These are phyloP conservation scores for Eimeria praecox DNA, from an alignment of 169 alveolate species.

Conservation along the genomic window DNA sequence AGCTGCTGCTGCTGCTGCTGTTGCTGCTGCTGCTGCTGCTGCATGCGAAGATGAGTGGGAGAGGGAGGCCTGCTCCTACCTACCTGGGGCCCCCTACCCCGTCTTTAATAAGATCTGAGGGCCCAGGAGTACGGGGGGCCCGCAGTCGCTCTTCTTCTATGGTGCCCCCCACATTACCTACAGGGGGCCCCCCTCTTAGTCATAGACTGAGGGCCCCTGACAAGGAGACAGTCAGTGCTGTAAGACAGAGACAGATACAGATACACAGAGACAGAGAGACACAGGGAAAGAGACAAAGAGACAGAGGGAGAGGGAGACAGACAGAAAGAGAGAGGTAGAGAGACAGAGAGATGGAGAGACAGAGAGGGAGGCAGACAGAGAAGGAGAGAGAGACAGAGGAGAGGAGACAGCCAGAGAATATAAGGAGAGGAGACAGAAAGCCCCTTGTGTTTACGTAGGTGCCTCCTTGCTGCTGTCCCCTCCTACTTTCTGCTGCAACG, in stretches of 20 bases:
- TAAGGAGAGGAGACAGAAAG: neutral
- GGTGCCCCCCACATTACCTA: constrained; percentile 7
- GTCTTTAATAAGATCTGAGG: too few species aligned
- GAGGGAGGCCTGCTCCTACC: neutral
- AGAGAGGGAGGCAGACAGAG: neutral
- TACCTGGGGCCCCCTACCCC: constrained; percentile 34
- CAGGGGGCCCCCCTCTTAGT: neutral
- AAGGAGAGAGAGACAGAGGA: too few species aligned
- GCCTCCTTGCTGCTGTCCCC: neutral
- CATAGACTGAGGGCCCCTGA: neutral
- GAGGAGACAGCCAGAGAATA: too few species aligned
- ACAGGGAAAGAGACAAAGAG: too few species aligned
- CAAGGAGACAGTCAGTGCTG: neutral
- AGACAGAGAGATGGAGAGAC: neutral
- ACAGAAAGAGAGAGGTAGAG: neutral
- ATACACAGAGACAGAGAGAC: too few species aligned
- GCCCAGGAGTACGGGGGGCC: neutral
- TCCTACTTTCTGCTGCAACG: neutral
- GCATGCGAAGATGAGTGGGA: neutral
- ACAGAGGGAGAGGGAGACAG: neutral
- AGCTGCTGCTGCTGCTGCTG: constrained; percentile 30
- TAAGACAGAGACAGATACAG: too few species aligned
- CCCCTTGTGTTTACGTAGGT: neutral
- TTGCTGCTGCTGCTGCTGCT: neutral
- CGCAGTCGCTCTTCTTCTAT: constrained; percentile 2